Percentiles rank a stretch among this genome's conserved stretches.
Evolutionary conservation across 176 grass and related monocot species (phyloP).

Genomic region (Carex pumila): DNA sequence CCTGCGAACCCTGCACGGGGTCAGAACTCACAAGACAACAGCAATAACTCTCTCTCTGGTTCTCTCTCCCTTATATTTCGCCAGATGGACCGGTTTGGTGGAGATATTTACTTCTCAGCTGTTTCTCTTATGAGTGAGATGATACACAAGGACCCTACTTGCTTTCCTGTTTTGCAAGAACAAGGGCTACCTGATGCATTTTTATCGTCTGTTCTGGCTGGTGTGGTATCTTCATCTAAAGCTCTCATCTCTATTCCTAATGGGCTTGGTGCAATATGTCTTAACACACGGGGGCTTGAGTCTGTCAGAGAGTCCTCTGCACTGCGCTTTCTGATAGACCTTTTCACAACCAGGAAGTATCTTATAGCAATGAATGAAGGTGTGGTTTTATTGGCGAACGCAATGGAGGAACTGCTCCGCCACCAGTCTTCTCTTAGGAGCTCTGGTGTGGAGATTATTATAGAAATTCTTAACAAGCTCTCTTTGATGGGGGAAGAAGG

Average conservation of each 20-base stretch:
- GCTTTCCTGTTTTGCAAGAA: constrained; percentile 78
- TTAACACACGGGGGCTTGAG: constrained; percentile 82
- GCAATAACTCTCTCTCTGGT: constrained; percentile 47
- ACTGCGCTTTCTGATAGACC: constrained; percentile 68
- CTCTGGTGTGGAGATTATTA: constrained; percentile 89
- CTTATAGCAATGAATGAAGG: constrained; percentile 93
- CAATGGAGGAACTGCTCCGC: constrained; percentile 88
- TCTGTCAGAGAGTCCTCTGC: constrained; percentile 76
- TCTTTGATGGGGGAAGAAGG: constrained; percentile 38
- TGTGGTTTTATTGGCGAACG: constrained; percentile 94
- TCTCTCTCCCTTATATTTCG: constrained; percentile 92
- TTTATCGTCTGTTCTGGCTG: constrained; percentile 67
- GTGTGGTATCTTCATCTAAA: constrained; percentile 79
- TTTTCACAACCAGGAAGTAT: constrained; percentile 88
- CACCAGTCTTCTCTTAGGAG: constrained; percentile 91
- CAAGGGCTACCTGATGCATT: constrained; percentile 88
- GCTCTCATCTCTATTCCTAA: constrained; percentile 90
- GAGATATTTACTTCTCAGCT: constrained; percentile 95
- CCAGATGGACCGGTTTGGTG: constrained; percentile 81
- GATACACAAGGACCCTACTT: constrained; percentile 97
- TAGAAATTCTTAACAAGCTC: constrained; percentile 90
- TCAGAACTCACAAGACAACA: constrained; percentile 58
- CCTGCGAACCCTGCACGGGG: constrained; percentile 65
- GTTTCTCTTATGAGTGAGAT: constrained; percentile 99
- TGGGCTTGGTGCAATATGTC: constrained; percentile 92